Evolutionary conservation across 2,329 filamentous ascomycete species (phyloP).

Genomic region (Penicillium glabrum): DNA sequence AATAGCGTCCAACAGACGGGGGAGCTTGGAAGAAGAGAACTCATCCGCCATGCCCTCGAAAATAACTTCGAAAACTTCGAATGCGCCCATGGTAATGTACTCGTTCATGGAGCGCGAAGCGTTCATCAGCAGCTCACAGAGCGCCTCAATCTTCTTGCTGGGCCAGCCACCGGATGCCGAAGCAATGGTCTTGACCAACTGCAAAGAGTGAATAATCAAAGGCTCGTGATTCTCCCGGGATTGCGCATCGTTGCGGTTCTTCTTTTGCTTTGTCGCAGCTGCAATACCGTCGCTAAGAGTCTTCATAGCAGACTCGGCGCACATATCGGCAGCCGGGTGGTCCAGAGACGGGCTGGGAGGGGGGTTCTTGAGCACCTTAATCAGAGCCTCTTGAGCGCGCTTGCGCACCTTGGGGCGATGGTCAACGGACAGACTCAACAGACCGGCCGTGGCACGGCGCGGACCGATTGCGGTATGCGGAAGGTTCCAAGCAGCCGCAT

Average conservation of each 20-base stretch:
- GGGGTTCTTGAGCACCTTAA: slow-evolving; percentile 76
- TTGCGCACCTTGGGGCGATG: slow-evolving; percentile 91
- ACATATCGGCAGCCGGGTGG: slow-evolving; percentile 94
- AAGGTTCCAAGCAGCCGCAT: slow-evolving; percentile 83
- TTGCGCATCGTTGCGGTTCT: slow-evolving; percentile 44
- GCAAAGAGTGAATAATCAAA: slow-evolving; percentile 83
- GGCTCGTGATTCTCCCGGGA: slow-evolving; percentile 68
- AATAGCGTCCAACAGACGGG: slow-evolving; percentile 85
- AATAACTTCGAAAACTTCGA: slow-evolving; percentile 96
- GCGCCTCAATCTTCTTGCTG: slow-evolving; percentile 86
- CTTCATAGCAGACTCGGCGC: slow-evolving; percentile 83
- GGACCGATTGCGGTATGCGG: slow-evolving; percentile 81
- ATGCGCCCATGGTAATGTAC: slow-evolving; percentile 92
- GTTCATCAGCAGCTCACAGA: slow-evolving; percentile 84
- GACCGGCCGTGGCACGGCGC: slow-evolving; percentile 79
- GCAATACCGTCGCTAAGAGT: slow-evolving; percentile 72
- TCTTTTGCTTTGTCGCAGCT: slow-evolving; percentile 67
- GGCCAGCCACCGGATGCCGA: slow-evolving; percentile 90
- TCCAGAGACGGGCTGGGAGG: slow-evolving; percentile 91
- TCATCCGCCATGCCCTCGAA: slow-evolving; percentile 90
- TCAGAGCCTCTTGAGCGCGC: slow-evolving; percentile 84
- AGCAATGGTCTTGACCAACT: slow-evolving; percentile 88
- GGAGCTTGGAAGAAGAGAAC: slow-evolving; percentile 83
- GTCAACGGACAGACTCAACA: slow-evolving; percentile 82
- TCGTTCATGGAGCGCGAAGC: slow-evolving; percentile 91